Conservation (phyloP, 371 early-diverging fungal genomes). For the Fennellomyces sp. region DNA sequence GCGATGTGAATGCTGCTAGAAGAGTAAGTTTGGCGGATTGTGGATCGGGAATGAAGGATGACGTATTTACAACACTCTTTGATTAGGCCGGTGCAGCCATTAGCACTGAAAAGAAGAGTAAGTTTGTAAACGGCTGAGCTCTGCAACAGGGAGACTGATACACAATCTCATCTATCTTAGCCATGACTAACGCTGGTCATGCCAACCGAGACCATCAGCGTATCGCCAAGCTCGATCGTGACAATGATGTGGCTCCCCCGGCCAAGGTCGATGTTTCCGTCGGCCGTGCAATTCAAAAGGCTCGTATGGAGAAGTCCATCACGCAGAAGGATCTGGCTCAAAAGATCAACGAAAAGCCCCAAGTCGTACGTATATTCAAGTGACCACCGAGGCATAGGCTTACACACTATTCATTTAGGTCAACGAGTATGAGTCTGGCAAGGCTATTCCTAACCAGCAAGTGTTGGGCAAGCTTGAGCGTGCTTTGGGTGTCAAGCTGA, state of each 20-base stretch:
- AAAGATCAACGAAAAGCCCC: slow-evolving; percentile 83
- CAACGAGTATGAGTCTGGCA: slow-evolving; percentile 91
- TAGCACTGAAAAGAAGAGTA: slow-evolving; percentile 72
- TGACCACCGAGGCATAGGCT: neutral
- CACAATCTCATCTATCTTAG: slow-evolving; percentile 21
- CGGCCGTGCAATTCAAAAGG: slow-evolving; percentile 86
- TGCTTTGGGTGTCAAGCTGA: slow-evolving; percentile 86
- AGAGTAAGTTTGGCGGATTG: slow-evolving; percentile 65
- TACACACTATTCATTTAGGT: slow-evolving; percentile 34
- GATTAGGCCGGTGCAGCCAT: slow-evolving; percentile 67
- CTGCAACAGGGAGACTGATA: neutral
- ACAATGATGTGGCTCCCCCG: slow-evolving; percentile 81
- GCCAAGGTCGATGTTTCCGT: slow-evolving; percentile 77
- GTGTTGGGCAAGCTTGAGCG: slow-evolving; percentile 91
- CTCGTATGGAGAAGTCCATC: slow-evolving; percentile 73
- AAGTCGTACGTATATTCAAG: slow-evolving; percentile 48
- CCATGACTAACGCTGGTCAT: slow-evolving; percentile 69
- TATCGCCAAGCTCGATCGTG: slow-evolving; percentile 90
- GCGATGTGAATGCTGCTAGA: slow-evolving; percentile 83
- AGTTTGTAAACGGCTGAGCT: slow-evolving; percentile 8
- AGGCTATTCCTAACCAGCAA: slow-evolving; percentile 92
- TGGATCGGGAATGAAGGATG: neutral
- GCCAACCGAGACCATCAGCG: slow-evolving; percentile 76
- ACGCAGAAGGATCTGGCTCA: slow-evolving; percentile 93
- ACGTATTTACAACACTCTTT: neutral